These are phyloP conservation scores for Solanum stenotomum DNA, from an alignment of 257 asterid species.

Conservation along the genomic window DNA sequence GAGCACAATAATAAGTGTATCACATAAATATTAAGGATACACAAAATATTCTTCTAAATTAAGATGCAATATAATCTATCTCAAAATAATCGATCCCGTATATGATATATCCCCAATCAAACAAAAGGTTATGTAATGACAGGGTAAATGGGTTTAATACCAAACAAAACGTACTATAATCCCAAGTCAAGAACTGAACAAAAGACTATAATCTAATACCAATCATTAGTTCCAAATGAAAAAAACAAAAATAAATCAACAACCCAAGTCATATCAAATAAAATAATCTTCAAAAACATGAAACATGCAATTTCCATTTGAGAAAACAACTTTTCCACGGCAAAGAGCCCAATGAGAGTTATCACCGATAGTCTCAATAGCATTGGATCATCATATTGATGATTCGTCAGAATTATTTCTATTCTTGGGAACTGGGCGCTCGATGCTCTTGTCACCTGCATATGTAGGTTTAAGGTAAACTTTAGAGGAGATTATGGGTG, in stretches of 20 bases:
- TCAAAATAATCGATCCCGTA: neutral
- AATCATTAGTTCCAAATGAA: neutral
- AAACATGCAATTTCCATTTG: neutral
- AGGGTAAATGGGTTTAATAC: neutral
- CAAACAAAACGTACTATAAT: neutral
- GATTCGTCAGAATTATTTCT: neutral
- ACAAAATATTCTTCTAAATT: neutral
- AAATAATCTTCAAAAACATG: neutral
- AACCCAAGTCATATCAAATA: neutral
- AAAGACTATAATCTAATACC: neutral
- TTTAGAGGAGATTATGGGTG: neutral
- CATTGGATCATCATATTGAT: neutral
- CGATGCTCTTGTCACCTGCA: neutral
- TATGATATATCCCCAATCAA: neutral
- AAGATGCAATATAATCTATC: neutral
- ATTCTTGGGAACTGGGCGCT: neutral
- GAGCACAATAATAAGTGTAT: neutral
- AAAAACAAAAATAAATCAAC: neutral
- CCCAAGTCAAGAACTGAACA: neutral
- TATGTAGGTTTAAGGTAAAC: neutral
- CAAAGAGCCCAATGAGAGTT: neutral
- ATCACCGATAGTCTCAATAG: neutral
- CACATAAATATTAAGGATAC: neutral
- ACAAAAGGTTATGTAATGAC: neutral
- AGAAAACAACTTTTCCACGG: neutral